phyloP scores from a whole-genome alignment of 1,139 yeast species.

The Kurtzmaniella quercitrusa region DNA sequence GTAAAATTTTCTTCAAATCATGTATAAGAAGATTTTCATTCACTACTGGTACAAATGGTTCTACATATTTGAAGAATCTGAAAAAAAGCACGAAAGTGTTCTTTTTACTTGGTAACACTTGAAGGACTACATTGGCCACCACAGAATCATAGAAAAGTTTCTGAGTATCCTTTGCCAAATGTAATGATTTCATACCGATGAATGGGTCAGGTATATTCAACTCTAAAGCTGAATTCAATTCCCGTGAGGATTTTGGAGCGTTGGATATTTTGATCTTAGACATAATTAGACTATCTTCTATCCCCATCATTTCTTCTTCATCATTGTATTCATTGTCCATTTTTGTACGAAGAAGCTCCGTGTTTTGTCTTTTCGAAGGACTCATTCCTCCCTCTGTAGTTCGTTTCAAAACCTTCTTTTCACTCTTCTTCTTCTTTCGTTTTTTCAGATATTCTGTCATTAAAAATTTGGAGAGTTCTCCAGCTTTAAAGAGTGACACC shows the following conservation, averaged over 20 bases:
- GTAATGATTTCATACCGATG: constrained; percentile 20
- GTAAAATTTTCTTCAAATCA: constrained; percentile 25
- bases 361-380: background rate
- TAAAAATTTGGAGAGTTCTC: constrained; percentile 33
- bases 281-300: constrained; percentile 6
- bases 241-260: constrained; percentile 4
- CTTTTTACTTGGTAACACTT: constrained; percentile 29
- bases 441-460: constrained; percentile 16
- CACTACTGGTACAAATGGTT: constrained; percentile 36
- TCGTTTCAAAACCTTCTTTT: background rate
- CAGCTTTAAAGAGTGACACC: constrained; percentile 29
- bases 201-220: constrained; percentile 12
- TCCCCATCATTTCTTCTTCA: constrained; percentile 6
- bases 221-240: constrained; percentile 3
- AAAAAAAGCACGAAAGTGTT: constrained; percentile 27
- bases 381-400: background rate
- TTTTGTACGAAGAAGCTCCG: background rate
- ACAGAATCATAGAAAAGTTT: constrained; percentile 22
- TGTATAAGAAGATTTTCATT: constrained; percentile 25
- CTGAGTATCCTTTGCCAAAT: constrained; percentile 14
- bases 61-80: constrained; percentile 37
- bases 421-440: constrained; percentile 5
- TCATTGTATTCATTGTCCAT: constrained; percentile 10
- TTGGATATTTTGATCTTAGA: constrained; percentile 5
- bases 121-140: constrained; percentile 26